Evolutionary conservation across 2,329 filamentous ascomycete genomes (phyloP).

Genomic region (Scedosporium dehoogii): DNA sequence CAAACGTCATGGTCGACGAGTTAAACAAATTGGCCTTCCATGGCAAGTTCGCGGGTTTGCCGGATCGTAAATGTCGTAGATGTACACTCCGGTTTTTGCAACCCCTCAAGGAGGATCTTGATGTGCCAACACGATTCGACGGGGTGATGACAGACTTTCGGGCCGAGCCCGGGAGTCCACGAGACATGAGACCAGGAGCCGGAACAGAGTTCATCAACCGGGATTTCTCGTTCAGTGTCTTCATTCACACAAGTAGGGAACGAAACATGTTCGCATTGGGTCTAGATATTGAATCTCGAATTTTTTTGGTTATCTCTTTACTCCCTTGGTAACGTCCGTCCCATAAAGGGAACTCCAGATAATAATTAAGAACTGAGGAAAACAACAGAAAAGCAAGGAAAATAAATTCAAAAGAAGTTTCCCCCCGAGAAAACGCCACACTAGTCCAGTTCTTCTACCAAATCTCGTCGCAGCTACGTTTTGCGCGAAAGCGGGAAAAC

Average conservation of each 20-base stretch:
- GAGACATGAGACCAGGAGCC: too few species aligned
- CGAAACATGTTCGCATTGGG: not conserved
- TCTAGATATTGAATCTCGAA: not conserved
- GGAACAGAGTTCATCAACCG: too few species aligned
- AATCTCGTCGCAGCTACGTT: conserved; percentile 5
- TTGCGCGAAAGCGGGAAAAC: not conserved
- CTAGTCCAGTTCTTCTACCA: conserved; percentile 4
- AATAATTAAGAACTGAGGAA: not conserved
- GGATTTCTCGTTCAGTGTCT: too few species aligned
- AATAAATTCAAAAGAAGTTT: not conserved
- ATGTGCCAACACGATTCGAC: too few species aligned
- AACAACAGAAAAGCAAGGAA: not conserved
- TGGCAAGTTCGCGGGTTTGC: too few species aligned
- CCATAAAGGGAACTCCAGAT: not conserved
- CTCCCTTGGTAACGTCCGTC: not conserved
- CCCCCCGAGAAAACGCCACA: not conserved
- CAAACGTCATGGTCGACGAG: too few species aligned
- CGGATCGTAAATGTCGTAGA: too few species aligned
- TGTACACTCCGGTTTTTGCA: too few species aligned
- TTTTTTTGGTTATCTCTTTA: not conserved
- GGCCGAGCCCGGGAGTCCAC: too few species aligned
- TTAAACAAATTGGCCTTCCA: too few species aligned
- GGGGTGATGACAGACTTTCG: too few species aligned
- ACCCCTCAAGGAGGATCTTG: too few species aligned
- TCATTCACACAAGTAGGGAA: not conserved